Percentiles rank a stretch among this genome's conserved stretches.
Evolutionary conservation across 1,284 basidiomycete species (phyloP).

Genomic region (Ustilago curta): DNA sequence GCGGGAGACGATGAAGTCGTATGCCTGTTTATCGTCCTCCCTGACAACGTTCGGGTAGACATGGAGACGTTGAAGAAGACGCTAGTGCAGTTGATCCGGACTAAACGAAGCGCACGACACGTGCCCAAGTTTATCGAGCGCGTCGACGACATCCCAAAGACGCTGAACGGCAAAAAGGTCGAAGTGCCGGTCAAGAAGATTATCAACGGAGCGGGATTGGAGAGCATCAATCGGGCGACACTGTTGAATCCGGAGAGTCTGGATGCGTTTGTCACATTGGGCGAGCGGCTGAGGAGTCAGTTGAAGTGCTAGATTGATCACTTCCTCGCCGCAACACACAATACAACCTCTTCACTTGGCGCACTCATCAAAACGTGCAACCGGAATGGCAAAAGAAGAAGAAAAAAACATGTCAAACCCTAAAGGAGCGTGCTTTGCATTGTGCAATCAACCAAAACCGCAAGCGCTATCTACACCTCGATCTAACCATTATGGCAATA

Average conservation of each 20-base stretch:
- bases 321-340: too few species aligned
- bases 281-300: slow-evolving; percentile 73
- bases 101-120: slow-evolving; percentile 74
- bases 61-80: slow-evolving; percentile 73
- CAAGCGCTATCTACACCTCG: slow-evolving; percentile 4
- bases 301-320: slow-evolving; percentile 30
- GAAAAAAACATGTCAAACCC: not conserved
- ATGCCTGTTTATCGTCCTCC: slow-evolving; percentile 82
- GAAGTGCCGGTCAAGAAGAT: slow-evolving; percentile 86
- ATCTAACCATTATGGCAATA: slow-evolving; percentile 23
- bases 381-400: not conserved
- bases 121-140: slow-evolving; percentile 75
- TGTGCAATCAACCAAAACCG: not conserved
- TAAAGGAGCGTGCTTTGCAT: not conserved
- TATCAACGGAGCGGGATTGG: slow-evolving; percentile 81
- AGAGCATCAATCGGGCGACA: slow-evolving; percentile 80
- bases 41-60: slow-evolving; percentile 26
- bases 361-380: not conserved
- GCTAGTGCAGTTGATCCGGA: slow-evolving; percentile 73
- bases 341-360: too few species aligned
- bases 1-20: slow-evolving; percentile 83
- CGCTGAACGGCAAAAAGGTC: slow-evolving; percentile 85
- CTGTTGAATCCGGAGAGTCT: slow-evolving; percentile 82
- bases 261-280: slow-evolving; percentile 76
- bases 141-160: slow-evolving; percentile 81